phyloP scores from a whole-genome alignment of 2,329 filamentous ascomycete genomes.

The Harringtonia aguacate region DNA sequence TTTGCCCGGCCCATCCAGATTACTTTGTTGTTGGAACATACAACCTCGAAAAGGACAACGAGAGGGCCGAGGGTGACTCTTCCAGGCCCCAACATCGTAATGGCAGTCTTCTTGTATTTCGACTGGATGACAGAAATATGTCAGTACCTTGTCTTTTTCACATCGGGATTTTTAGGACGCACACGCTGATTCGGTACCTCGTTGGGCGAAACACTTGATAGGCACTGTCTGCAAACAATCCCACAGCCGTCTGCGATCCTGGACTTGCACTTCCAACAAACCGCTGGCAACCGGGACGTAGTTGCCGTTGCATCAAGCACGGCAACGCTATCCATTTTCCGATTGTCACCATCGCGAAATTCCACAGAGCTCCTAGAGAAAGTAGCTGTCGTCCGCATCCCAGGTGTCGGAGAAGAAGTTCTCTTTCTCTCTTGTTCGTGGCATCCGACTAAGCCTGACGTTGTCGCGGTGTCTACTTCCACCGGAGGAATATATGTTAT shows the following conservation, averaged over 20 bases:
- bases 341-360: conserved; percentile 29
- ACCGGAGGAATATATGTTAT: conserved; percentile 52
- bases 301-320: conserved; percentile 73
- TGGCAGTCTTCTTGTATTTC: conserved; percentile 63
- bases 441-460: conserved; percentile 45
- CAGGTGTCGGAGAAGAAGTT: conserved; percentile 41
- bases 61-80: conserved; percentile 13
- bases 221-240: conserved; percentile 38
- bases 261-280: conserved; percentile 70
- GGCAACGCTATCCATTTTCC: conserved; percentile 56
- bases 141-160: conserved; percentile 29
- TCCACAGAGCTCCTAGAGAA: conserved; percentile 23
- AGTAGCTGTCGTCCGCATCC: conserved; percentile 32
- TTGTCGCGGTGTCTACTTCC: conserved; percentile 62
- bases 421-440: conserved; percentile 66
- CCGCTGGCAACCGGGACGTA: conserved; percentile 31
- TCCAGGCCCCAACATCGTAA: conserved; percentile 51
- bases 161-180: not conserved
- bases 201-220: no score
- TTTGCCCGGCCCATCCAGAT: conserved; percentile 49
- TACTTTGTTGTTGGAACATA: conserved; percentile 81
- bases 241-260: conserved; percentile 64
- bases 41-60: conserved; percentile 46
- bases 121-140: conserved; percentile 40
- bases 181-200: not conserved